A percentile compares a stretch with the other conserved stretches of the same genome.
phyloP scores from a whole-genome alignment of 305 asterid species.

The Striga hermonthica region DNA sequence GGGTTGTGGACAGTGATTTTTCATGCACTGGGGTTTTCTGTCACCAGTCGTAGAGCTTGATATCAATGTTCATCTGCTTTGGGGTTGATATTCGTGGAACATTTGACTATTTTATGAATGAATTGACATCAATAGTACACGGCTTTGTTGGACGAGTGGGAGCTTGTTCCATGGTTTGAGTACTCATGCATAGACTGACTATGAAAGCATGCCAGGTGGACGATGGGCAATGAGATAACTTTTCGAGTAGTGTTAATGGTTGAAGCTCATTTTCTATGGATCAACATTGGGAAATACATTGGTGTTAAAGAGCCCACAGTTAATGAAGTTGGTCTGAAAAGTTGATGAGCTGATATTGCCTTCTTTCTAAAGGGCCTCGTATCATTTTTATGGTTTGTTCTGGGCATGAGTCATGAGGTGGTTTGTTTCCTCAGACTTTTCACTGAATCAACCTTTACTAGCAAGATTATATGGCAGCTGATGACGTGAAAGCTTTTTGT shows the following conservation, averaged over 20 bases:
- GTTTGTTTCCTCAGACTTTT: not conserved
- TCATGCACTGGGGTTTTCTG: constrained; percentile 66
- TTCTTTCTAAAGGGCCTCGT: too few species aligned
- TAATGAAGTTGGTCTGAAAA: constrained; percentile 5
- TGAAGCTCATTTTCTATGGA: constrained; percentile 8
- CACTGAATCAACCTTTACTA: not conserved
- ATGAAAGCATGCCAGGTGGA: constrained; percentile 10
- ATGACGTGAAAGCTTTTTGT: not conserved
- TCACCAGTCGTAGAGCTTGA: constrained; percentile 43
- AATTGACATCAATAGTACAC: constrained; percentile 7
- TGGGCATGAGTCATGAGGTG: not conserved
- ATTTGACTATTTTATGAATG: not conserved
- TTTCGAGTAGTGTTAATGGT: not conserved
- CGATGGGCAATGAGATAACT: constrained; percentile 11
- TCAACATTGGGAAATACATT: not conserved
- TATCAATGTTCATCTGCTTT: not conserved
- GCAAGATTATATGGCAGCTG: not conserved
- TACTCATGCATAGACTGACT: too few species aligned
- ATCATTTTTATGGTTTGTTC: not conserved
- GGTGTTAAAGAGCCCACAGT: constrained; percentile 2
- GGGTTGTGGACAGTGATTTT: constrained; percentile 59
- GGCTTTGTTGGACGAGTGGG: too few species aligned
- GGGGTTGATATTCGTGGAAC: not conserved
- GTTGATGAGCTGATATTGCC: too few species aligned
- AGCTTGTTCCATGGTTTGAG: too few species aligned